phyloP scores from a whole-genome alignment of 257 asterid species.

The Ajuga chamaepitys region DNA sequence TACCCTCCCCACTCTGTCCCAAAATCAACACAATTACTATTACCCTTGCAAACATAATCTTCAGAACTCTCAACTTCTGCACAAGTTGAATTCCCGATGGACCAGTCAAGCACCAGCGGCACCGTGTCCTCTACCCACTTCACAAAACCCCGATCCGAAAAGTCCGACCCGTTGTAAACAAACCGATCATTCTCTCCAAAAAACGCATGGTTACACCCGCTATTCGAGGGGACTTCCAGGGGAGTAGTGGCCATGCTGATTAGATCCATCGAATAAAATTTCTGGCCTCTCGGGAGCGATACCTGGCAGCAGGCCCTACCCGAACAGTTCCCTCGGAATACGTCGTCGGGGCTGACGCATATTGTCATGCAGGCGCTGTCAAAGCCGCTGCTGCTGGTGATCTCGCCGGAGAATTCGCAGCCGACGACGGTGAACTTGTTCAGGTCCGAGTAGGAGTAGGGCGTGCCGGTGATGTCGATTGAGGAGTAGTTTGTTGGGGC shows the following conservation, averaged over 20 bases:
- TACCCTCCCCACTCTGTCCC: conserved; percentile 21
- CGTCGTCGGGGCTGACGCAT: neutral
- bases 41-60: conserved; percentile 15
- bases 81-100: conserved; percentile 15
- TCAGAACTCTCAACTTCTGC: neutral
- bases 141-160: neutral
- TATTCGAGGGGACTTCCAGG: neutral
- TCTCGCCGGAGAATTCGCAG: conserved; percentile 20
- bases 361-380: conserved; percentile 11
- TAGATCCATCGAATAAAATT: neutral
- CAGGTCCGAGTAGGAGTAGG: conserved; percentile 6
- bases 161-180: neutral
- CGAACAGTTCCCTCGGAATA: conserved; percentile 8
- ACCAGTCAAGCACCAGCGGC: conserved; percentile 23
- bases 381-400: neutral
- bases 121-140: neutral
- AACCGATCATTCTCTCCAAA: conserved; percentile 3
- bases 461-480: no score
- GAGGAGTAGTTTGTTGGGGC: no score
- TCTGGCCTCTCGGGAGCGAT: conserved; percentile 6
- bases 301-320: conserved; percentile 26
- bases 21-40: conserved; percentile 21
- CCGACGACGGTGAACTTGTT: conserved; percentile 24
- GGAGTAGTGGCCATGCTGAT: neutral
- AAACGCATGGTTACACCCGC: conserved; percentile 21